Evolutionary conservation across 306 rosid genomes (phyloP).

Genomic region (Corylus heterophylla): DNA sequence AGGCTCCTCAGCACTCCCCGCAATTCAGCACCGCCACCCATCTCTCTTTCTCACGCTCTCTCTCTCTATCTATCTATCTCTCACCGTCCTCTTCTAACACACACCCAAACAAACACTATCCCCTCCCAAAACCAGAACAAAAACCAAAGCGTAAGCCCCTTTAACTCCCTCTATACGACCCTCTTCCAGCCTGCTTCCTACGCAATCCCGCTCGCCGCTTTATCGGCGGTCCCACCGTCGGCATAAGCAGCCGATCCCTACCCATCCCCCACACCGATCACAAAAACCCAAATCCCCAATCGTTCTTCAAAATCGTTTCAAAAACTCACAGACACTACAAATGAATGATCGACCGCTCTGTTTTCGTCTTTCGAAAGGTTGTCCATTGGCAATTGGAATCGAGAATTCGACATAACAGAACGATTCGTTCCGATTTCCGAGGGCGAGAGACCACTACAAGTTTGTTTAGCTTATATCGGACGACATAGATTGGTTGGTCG

Average conservation of each 20-base stretch:
- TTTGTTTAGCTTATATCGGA: slow-evolving; percentile 71
- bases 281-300: slow-evolving; percentile 30
- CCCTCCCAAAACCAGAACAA: slow-evolving; percentile 19
- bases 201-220: slow-evolving; percentile 98
- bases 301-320: slow-evolving; percentile 30
- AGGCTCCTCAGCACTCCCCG: slow-evolving; percentile 69
- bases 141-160: slow-evolving; percentile 9
- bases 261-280: slow-evolving; percentile 62
- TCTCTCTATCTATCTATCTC: not conserved
- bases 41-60: not conserved
- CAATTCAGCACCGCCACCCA: slow-evolving; percentile 40
- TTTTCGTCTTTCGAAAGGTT: not conserved
- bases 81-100: not conserved
- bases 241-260: slow-evolving; percentile 64
- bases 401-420: not conserved
- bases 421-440: not conserved
- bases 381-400: not conserved
- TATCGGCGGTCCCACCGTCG: slow-evolving; percentile 96
- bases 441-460: not conserved
- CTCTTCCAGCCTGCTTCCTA: slow-evolving; percentile 99
- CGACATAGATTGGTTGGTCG: slow-evolving; percentile 62
- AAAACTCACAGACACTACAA: slow-evolving; percentile 8
- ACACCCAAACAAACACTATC: not conserved
- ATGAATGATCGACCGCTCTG: not conserved
- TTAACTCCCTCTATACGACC: slow-evolving; percentile 93